These are phyloP conservation scores for Gautieria morchelliformis DNA, from an alignment of 768 basidiomycete genomes.

Conservation along the genomic window DNA sequence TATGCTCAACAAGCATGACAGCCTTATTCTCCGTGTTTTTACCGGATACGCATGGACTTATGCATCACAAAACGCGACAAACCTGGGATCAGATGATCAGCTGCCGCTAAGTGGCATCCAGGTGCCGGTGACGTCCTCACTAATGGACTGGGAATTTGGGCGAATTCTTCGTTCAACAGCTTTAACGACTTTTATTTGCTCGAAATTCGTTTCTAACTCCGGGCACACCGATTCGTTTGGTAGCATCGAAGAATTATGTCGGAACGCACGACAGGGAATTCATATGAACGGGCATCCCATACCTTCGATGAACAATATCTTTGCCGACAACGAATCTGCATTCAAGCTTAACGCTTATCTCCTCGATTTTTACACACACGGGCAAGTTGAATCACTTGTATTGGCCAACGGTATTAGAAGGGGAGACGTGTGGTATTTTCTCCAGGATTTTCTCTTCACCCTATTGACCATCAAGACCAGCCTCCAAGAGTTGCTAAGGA, in stretches of 20 bases:
- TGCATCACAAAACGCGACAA: slow-evolving; percentile 26
- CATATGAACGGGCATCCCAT: slow-evolving; percentile 50
- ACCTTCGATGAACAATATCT: slow-evolving; percentile 35
- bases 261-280: slow-evolving; percentile 43
- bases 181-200: slow-evolving; percentile 36
- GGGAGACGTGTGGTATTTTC: slow-evolving; percentile 56
- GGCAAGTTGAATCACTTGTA: slow-evolving; percentile 39
- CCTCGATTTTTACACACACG: slow-evolving; percentile 61
- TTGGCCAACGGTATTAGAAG: slow-evolving; percentile 47
- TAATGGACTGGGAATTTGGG: slow-evolving; percentile 18
- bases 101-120: slow-evolving; percentile 39
- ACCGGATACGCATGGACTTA: slow-evolving; percentile 44
- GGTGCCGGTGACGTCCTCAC: no score
- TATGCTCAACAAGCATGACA: slow-evolving; percentile 28
- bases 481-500: slow-evolving; percentile 37
- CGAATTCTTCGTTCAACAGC: slow-evolving; percentile 29
- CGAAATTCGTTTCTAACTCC: slow-evolving; percentile 57
- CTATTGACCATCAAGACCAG: slow-evolving; percentile 37
- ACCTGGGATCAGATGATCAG: slow-evolving; percentile 32
- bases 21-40: slow-evolving; percentile 45
- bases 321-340: slow-evolving; percentile 11
- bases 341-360: slow-evolving; percentile 53
- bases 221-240: slow-evolving; percentile 32
- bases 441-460: slow-evolving; percentile 48
- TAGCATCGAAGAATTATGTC: slow-evolving; percentile 38